Evolutionary conservation across 2,329 filamentous ascomycete species (phyloP), one percentile per base, ranked within the genome.

Genomic region (Colletotrichum gigasporum): DNA sequence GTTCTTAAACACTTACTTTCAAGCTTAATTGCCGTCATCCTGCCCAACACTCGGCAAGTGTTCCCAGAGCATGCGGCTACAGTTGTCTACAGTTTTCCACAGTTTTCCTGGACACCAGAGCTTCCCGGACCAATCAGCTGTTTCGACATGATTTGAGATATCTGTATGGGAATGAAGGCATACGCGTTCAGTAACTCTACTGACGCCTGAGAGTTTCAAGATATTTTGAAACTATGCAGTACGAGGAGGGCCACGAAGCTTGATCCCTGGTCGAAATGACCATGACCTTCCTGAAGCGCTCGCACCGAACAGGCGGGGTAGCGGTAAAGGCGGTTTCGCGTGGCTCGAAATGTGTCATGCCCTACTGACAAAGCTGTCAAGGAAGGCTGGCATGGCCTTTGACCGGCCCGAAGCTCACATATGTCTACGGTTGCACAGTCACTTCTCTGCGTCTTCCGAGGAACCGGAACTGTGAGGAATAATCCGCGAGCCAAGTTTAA

Each of bases 271-370:
- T 30, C 18, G 12, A 6, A 35, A 39, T 24, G 14, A 18, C 20
- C 10, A 26, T 26, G 28, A 22, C 20, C 20, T 12, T 37, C 39
- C 28, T 41, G n/a, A 37, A 24, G 48, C 28, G n/a, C 28, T 62
- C 35, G n/a, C 16, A 50, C 42, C 62, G 56, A 55, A 65, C 62
- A 37, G 48, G 62, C 50, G 62, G 62, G 56, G 56, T 61, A 48
- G 9, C 22, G 10, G 24, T 20, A 26, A 28, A 30, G 9, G 12
- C 18, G 18, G 10, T 24, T 9, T 18, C 20, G 42, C 35, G 7
- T 41, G 30, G 26, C 16, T 28, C 12, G 18, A 20, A 39, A 52
- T 18, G 34, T 42, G 51, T 20, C 54, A 37, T 28, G 30, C 22
- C 45, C n/a, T 39, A 35, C 39, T 26, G 11, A 18, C 16, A 5